A percentile compares a stretch with the other conserved stretches of the same genome.
phyloP scores from a whole-genome alignment of 108 stramenopile species.

The Cyclotella kingstonii region DNA sequence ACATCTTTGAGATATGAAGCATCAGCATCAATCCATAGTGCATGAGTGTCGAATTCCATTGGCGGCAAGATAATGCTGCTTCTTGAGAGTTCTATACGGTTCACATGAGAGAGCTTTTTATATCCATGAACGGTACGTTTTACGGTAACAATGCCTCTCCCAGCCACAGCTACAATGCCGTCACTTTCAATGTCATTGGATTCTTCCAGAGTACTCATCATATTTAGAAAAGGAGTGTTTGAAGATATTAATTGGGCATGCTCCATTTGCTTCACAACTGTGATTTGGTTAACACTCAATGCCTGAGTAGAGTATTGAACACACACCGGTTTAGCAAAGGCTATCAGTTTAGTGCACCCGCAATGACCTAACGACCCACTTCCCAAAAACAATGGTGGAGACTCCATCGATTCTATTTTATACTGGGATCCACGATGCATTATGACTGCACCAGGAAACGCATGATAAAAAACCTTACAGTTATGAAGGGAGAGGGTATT shows the following conservation, averaged over 20 bases:
- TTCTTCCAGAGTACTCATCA: constrained; percentile 6
- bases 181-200: constrained; percentile 3
- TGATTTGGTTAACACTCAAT: constrained; percentile 67
- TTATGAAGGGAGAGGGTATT: background rate
- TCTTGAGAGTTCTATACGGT: constrained; percentile 66
- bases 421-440: constrained; percentile 30
- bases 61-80: constrained; percentile 84
- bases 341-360: constrained; percentile 50
- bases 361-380: constrained; percentile 35
- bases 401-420: constrained; percentile 74
- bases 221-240: background rate
- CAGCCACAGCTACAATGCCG: constrained; percentile 52
- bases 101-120: constrained; percentile 70
- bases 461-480: constrained; percentile 73
- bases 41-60: constrained; percentile 91
- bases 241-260: constrained; percentile 39
- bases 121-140: constrained; percentile 79
- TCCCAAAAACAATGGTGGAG: constrained; percentile 60
- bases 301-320: constrained; percentile 70
- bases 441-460: constrained; percentile 79
- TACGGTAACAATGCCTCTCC: constrained; percentile 73
- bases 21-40: constrained; percentile 90
- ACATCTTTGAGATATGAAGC: constrained; percentile 45
- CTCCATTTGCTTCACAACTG: constrained; percentile 75
- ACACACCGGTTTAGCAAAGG: constrained; percentile 68